Conservation (phyloP, 805 yeast genomes). For the Zygoascus ofunaensis region DNA sequence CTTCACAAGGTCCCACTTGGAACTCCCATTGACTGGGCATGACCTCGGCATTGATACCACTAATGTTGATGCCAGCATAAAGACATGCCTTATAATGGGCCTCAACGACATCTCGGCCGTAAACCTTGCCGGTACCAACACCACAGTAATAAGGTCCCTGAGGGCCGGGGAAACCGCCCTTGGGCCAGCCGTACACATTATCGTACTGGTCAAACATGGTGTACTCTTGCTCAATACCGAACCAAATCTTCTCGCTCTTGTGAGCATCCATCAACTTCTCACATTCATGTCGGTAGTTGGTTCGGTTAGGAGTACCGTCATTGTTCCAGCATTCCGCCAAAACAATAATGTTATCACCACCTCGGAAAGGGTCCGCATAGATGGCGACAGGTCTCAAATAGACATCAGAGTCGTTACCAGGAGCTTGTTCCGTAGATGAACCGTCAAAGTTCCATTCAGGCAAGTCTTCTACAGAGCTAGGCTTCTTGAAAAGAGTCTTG, state of each 20-base stretch:
- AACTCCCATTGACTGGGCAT: conserved; percentile 99
- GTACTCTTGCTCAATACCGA: conserved; percentile 98
- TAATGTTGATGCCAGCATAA: conserved; percentile 79
- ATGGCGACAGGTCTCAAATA: conserved; percentile 91
- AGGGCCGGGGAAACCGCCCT: conserved; percentile 99
- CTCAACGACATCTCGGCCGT: conserved; percentile 96
- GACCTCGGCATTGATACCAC: conserved; percentile 98
- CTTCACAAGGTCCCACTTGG: conserved; percentile 98
- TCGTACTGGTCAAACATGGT: conserved; percentile 88
- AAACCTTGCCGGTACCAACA: conserved; percentile 97
- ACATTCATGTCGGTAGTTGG: conserved; percentile 96
- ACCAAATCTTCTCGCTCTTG: conserved; percentile 79
- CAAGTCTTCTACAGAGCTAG: conserved; percentile 68
- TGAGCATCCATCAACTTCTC: conserved; percentile 93
- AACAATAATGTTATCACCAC: conserved; percentile 93
- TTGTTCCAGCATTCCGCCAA: conserved; percentile 95
- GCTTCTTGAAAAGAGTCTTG: conserved; percentile 66
- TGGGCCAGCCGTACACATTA: conserved; percentile 96
- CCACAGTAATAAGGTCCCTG: conserved; percentile 99
- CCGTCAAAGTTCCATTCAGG: conserved; percentile 99
- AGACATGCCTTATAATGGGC: conserved; percentile 98
- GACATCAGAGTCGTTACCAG: conserved; percentile 94
- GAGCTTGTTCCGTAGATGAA: conserved; percentile 97
- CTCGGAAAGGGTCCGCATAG: conserved; percentile 96
- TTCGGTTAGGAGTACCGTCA: conserved; percentile 98